These are phyloP conservation scores for Verticillium tricorpus DNA, from an alignment of 2,329 filamentous ascomycete genomes.

Conservation along the genomic window DNA sequence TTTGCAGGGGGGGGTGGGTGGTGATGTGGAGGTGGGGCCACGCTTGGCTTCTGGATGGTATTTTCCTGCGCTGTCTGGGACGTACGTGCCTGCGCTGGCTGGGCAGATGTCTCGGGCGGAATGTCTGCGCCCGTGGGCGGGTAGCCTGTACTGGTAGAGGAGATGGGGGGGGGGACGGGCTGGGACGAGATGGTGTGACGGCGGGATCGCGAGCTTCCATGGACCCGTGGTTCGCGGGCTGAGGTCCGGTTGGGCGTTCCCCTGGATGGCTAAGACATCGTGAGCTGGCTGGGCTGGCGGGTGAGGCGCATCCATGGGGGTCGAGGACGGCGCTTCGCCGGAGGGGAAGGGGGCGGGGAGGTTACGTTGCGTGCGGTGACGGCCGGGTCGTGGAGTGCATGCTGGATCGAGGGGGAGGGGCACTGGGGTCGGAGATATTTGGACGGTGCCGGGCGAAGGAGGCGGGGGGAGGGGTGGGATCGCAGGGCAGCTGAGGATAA, in stretches of 20 bases:
- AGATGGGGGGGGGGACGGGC: not conserved
- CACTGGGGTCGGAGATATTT: not conserved
- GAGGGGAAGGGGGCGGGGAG: not conserved
- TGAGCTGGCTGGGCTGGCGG: not conserved
- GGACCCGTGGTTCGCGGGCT: not conserved
- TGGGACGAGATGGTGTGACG: not conserved
- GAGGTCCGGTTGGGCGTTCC: not conserved
- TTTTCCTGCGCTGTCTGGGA: not conserved
- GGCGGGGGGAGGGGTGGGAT: not conserved
- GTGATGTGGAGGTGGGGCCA: not conserved
- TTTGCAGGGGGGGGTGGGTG: not conserved
- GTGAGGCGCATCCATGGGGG: not conserved
- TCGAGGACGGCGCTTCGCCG: not conserved
- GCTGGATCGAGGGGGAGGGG: not conserved
- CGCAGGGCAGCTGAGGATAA: not conserved
- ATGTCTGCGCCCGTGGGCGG: not conserved
- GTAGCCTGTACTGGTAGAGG: not conserved
- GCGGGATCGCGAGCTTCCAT: not conserved
- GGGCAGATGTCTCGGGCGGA: not conserved
- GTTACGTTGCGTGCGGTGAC: not conserved
- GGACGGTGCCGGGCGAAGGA: not conserved
- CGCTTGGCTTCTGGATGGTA: not conserved
- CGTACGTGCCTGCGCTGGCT: too few relatives aligned
- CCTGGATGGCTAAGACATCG: not conserved
- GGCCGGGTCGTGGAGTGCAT: not conserved